Percentiles rank a stretch among this genome's conserved stretches.
Conservation (phyloP, 176 grass and related monocot species). For the Chrysopogon serrulatus region DNA sequence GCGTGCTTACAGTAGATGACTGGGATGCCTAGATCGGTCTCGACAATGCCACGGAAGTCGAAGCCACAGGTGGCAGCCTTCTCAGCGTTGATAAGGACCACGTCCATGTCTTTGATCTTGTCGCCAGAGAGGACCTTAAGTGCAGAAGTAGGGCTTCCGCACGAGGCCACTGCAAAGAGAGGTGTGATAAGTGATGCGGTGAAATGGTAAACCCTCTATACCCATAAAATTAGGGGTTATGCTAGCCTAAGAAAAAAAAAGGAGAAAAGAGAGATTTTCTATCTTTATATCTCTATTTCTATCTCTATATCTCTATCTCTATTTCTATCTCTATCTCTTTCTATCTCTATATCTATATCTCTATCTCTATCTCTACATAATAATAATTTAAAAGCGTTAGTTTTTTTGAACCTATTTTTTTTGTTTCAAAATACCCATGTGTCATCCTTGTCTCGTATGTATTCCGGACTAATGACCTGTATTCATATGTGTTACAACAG, state of each 20-base stretch:
- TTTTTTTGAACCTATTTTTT: not conserved
- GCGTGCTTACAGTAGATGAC: conserved; percentile 25
- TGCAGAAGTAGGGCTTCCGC: not conserved
- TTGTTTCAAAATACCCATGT: not conserved
- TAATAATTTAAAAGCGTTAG: not conserved
- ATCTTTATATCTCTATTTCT: too few species aligned
- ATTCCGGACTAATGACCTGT: not conserved
- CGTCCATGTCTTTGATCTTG: not conserved
- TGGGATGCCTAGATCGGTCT: not conserved
- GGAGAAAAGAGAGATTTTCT: not conserved
- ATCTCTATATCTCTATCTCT: not conserved
- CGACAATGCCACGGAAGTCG: not conserved
- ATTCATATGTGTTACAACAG: not conserved
- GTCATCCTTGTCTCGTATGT: not conserved
- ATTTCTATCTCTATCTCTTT: too few species aligned
- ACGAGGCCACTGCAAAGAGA: not conserved
- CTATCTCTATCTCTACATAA: not conserved
- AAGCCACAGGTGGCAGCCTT: conserved; percentile 7
- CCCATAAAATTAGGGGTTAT: not conserved
- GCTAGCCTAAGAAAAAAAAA: not conserved
- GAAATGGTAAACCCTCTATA: too few species aligned
- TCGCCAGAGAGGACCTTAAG: not conserved
- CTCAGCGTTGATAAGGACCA: not conserved
- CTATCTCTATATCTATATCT: not conserved
- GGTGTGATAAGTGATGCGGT: not conserved